Base-by-base conservation (phyloP, 805 yeast species). In the Yarrowia phangngaensis region DNA sequence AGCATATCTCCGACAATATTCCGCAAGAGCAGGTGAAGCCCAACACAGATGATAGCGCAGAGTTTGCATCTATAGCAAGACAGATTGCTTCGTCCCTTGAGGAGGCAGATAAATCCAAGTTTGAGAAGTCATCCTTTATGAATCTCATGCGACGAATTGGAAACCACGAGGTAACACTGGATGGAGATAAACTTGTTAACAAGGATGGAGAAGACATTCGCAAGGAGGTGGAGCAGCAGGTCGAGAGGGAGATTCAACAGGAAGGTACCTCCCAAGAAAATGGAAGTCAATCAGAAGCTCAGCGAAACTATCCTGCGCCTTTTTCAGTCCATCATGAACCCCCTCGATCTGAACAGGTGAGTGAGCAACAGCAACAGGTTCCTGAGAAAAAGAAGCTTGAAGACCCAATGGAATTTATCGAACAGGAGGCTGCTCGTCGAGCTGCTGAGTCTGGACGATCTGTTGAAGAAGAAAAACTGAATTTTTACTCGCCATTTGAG, bases 121-220 rank as follows among this genome's bases (percentile, higher is more conserved):
- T 60, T 38, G 50, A 55, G 34, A 53, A 54, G 47, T 54, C 59
- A 16, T 47, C 58, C 20, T 60, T 60, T 26, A 48, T 60, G 56
- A 53, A 51, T 14, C 55, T 60, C 13, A 60, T 60, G 63, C 50
- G 56, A 22, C 50, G 56, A 19, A 46, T 60, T n/a, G 52, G 59
- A 19, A 52, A 54, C 29, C 55, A 56, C 46, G 33, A 54, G n/a
- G 56, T 56, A 16, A 40, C 32, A 8, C 28, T 58, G 9, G 58
- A 58, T 6, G 61, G 57, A 3, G 54, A 54, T n/a, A 54, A 56
- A 45, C 55, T 58, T 35, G 60, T 58, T 6, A 58, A 57, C 24
- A 28, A 20, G 22, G 38, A 46, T 2, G 60, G 60, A 26, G 40
- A 41, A 12, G 58, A 56, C 9, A 48, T 55, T 4, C 29, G 27